Evolutionary conservation across 495 filamentous ascomycete species (phyloP).

Genomic region (Penicillium canescens): DNA sequence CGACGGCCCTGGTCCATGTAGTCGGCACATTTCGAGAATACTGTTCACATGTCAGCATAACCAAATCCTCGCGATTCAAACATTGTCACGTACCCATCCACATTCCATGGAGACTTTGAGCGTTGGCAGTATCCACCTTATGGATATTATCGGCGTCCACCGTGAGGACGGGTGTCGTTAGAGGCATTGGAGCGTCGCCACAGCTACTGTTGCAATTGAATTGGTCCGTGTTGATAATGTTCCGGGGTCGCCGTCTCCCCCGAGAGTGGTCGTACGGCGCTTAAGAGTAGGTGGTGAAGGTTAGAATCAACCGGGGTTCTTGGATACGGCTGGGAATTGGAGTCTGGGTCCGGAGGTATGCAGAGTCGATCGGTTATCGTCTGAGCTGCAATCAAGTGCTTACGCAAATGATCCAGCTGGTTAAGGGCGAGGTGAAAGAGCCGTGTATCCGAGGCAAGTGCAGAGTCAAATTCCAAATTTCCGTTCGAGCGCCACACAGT

Average conservation of each 20-base stretch:
- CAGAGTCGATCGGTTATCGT: conserved; percentile 17
- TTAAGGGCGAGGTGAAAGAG: neutral
- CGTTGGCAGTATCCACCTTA: conserved; percentile 89
- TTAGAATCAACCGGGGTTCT: conserved; percentile 19
- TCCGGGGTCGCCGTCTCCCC: conserved; percentile 55
- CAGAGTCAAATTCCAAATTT: conserved; percentile 9
- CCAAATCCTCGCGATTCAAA: neutral
- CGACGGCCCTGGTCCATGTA: conserved; percentile 91
- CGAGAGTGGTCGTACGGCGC: conserved; percentile 54
- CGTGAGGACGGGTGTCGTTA: conserved; percentile 73
- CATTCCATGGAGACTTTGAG: conserved; percentile 94
- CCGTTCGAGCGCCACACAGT: conserved; percentile 27
- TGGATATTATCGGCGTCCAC: conserved; percentile 86
- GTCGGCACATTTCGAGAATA: conserved; percentile 93
- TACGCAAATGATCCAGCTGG: conserved; percentile 4
- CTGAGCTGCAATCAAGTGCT: conserved; percentile 15
- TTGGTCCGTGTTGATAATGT: conserved; percentile 18
- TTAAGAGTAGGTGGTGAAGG: conserved; percentile 25
- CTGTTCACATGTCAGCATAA: conserved; percentile 41
- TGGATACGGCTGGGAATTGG: conserved; percentile 14
- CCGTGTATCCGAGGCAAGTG: neutral
- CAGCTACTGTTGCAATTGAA: conserved; percentile 8
- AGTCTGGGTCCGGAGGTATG: conserved; percentile 14
- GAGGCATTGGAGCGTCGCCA: conserved; percentile 53
- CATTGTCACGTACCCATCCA: conserved; percentile 78